phyloP scores from a whole-genome alignment of 257 asterid species.

The Plectranthus barbatus region DNA sequence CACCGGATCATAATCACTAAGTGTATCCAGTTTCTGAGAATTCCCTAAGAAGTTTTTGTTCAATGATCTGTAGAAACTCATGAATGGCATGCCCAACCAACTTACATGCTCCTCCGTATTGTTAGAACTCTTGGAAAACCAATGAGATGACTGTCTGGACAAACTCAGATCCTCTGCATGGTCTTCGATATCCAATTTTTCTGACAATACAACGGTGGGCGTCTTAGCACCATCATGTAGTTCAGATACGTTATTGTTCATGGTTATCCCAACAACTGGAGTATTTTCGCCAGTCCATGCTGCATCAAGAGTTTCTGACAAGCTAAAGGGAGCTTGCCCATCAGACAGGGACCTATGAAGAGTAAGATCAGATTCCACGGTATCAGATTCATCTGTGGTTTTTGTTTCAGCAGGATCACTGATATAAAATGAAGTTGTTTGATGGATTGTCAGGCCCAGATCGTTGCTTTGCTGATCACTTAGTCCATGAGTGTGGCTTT shows the following conservation, averaged over 20 bases:
- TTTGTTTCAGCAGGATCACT: conserved; percentile 24
- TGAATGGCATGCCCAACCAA: conserved; percentile 66
- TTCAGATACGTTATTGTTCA: conserved; percentile 33
- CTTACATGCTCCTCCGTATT: conserved; percentile 43
- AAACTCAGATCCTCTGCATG: conserved; percentile 30
- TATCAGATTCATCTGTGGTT: conserved; percentile 26
- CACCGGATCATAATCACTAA: conserved; percentile 53
- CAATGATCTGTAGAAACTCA: conserved; percentile 56
- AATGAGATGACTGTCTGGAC: conserved; percentile 22
- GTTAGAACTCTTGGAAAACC: conserved; percentile 38
- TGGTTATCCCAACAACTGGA: conserved; percentile 25
- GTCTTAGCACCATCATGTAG: conserved; percentile 30
- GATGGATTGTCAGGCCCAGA: conserved; percentile 24
- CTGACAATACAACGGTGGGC: conserved; percentile 26
- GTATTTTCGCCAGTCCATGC: conserved; percentile 76
- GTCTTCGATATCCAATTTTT: conserved; percentile 42
- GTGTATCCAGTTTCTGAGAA: conserved; percentile 52
- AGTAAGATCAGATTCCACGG: conserved; percentile 28
- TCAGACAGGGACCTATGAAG: conserved; percentile 49
- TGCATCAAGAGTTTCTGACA: conserved; percentile 73
- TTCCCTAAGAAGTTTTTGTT: conserved; percentile 49
- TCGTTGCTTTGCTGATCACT: conserved; percentile 17
- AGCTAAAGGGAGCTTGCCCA: conserved; percentile 51
- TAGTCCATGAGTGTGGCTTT: conserved; percentile 24
- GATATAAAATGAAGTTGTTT: conserved; percentile 22